Percentiles rank a stretch among this genome's conserved stretches.
Conservation (phyloP, 2,329 filamentous ascomycete species). For the Monosporascus ibericus region DNA sequence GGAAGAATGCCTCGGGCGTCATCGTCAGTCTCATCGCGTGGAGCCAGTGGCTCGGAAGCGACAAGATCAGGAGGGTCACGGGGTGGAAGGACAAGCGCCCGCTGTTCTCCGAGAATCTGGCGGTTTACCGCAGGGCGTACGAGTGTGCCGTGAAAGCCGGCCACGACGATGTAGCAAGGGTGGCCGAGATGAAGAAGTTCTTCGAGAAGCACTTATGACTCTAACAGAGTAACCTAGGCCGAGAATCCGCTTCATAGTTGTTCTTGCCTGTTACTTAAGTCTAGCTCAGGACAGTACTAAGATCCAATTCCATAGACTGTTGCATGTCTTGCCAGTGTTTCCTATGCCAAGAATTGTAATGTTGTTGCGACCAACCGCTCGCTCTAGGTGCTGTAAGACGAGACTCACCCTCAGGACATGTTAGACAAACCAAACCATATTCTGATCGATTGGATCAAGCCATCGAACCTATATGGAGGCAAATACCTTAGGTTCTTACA, state of each 20-base stretch:
- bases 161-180: constrained; percentile 20
- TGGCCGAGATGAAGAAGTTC: constrained; percentile 8
- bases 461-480: too few species aligned
- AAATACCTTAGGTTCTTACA: too few species aligned
- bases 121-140: constrained; percentile 32
- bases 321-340: too few species aligned
- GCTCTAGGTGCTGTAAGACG: too few species aligned
- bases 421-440: too few species aligned
- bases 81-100: constrained; percentile 33
- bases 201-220: neutral
- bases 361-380: too few species aligned
- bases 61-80: constrained; percentile 32
- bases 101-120: constrained; percentile 30
- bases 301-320: too few species aligned
- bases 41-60: constrained; percentile 37
- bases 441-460: too few species aligned
- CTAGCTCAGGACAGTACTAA: too few species aligned
- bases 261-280: neutral
- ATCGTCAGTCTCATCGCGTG: constrained; percentile 23
- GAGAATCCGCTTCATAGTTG: neutral
- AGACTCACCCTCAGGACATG: too few species aligned
- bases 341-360: too few species aligned
- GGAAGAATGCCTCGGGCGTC: neutral
- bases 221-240: neutral
- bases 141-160: constrained; percentile 24